Base-by-base conservation (phyloP, 1,284 basidiomycete genomes). In the Xanthoconium separans region DNA sequence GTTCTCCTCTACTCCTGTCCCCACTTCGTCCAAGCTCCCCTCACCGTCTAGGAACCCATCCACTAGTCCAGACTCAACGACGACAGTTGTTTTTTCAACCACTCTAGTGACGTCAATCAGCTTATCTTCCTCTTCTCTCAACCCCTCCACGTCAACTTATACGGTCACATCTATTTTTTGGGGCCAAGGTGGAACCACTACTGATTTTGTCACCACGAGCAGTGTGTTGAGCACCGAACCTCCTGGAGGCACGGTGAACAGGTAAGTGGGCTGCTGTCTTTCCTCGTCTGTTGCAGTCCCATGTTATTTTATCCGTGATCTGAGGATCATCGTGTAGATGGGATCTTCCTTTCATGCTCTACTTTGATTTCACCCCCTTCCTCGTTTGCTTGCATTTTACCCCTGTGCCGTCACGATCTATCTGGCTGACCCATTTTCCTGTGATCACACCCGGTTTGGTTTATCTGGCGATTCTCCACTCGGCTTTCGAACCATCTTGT, bases 171-270 rank as follows among this genome's bases (percentile, higher is more conserved):
- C 70, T 16, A 11, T 58, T n/a, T 1, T 69, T 39, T 20, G 10
- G 16, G 59, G 48, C 31, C 55, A 54, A 50, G 57, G 44, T 13
- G 61, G 42, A 22, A 58, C 58, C 3, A 43, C 46, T 15, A 65
- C 68, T 11, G 42, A 54, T 13, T 58, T 62, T 39, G 42, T 68
- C 37, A 59, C 66, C 9, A 56, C 66, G 10, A 68, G 56, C 13
- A 33, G 49, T 8, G 58, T 53, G 20, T 54, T 71, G 39, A 71
- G 68, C 29, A 69, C 66, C 0, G 46, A 64, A 37, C 10, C 41
- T 39, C 49, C 62, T 16, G 51, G 43, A 44, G 53, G 29, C 1
- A 7, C 33, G 0, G 22, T 58, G 22, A 42, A 45, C 22, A 41
- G 61, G 66, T 70, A 45, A 51, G 70, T 50, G 22, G 12, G 4